phyloP scores from a whole-genome alignment of 768 basidiomycete genomes.

The Tephrocybe sp. region DNA sequence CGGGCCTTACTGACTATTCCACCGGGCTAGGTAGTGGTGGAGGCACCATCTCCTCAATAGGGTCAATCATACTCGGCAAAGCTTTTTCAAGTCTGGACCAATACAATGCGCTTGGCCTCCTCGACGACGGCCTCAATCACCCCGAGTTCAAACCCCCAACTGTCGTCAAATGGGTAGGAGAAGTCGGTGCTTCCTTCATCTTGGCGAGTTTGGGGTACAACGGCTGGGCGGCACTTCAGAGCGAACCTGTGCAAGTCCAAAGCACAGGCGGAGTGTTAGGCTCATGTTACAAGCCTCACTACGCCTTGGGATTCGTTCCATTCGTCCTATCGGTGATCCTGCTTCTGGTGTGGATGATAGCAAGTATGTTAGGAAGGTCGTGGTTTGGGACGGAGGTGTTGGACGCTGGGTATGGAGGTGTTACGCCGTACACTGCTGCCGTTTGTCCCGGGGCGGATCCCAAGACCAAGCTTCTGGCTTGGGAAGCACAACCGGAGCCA shows the following conservation, averaged over 20 bases:
- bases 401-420: background rate
- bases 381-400: background rate
- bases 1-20: background rate
- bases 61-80: background rate
- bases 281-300: slow-evolving; percentile 17
- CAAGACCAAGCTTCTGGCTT: background rate
- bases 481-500: background rate
- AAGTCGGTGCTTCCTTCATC: slow-evolving; percentile 18
- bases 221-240: slow-evolving; percentile 17
- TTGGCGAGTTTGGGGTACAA: slow-evolving; percentile 17
- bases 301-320: slow-evolving; percentile 17
- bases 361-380: background rate
- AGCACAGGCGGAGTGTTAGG: slow-evolving; percentile 18
- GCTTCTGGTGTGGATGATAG: background rate
- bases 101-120: background rate
- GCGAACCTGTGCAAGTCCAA: slow-evolving; percentile 9
- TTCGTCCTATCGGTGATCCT: slow-evolving; percentile 9
- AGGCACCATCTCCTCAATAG: background rate
- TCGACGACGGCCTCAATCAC: slow-evolving; percentile 1
- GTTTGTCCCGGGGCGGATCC: background rate
- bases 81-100: background rate
- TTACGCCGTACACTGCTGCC: background rate
- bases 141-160: background rate
- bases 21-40: slow-evolving; percentile 12
- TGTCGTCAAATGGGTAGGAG: slow-evolving; percentile 12